Evolutionary conservation across 495 filamentous ascomycete genomes (phyloP), one percentile per base, ranked within the genome.

Genomic region (Penicillium cataractarum): DNA sequence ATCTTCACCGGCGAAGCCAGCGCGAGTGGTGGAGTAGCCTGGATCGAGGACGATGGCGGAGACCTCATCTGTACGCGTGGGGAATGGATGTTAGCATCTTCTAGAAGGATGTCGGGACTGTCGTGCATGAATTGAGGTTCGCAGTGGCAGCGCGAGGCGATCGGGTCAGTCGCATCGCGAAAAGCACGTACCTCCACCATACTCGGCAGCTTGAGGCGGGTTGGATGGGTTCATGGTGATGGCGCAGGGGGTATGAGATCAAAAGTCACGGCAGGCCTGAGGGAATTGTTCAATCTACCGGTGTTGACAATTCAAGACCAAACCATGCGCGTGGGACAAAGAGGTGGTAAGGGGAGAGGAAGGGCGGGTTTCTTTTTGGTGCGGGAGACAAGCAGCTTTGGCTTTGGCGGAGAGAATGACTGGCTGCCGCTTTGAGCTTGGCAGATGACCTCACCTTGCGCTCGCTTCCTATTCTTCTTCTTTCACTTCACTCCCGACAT

Each of bases 1-100:
- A 78, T 99, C 95, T 88, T 99, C 95, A 67, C 96, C 95, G 4
- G 95, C 95, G 73, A 97, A 98, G 63, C 95, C 95, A 58, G 93
- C 96, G 78, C 96, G 94, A 17, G 88, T 92, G 68, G 86, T 90
- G 49, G 89, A 91, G 79, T 90, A 97, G 44, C 96, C 95, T 4
- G 96, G 90, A 70, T 99, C 95, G 67, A 99, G 91, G 24, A 99
- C 91, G 70, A 99, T 91, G 27, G 95, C 95, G 17, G 92, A 95
- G 55, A 99, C 92, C 77, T 99, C 95, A 81, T 99, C 95, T 96
- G 64, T 51, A 58, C 22, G 58, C 58, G 58, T 55, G 24, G 46
- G 46, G 40, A 6, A 52, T 13, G 12, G 1, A 57, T 27, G 37
- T 51, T 53, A 58, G 55, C 46, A 59, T 58, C 35, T 22, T 8